Base-by-base conservation (phyloP, 768 basidiomycete species). In the Candolleomyces efflorescens region DNA sequence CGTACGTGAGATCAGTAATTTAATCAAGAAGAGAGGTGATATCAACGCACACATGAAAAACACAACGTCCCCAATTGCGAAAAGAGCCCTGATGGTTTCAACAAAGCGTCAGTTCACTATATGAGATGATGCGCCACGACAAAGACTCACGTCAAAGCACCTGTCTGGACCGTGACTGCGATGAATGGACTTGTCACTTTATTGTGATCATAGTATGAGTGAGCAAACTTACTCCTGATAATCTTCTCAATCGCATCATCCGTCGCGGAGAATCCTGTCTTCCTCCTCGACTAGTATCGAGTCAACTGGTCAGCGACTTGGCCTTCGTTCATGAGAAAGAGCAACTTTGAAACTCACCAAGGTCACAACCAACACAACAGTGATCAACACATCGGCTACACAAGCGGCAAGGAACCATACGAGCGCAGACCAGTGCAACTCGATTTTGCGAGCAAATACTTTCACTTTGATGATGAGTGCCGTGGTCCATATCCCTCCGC, bases 351-450 rank as follows among this genome's bases (percentile, higher is more conserved):
- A 18, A 65, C 68, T 13, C 50, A 77, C 76, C 63, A 80, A 57
- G 17, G 69, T 71, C 11, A 71, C 58, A 2, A 74, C 69, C 22
- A 80, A 66, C 1, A 71, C 70, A 41, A 64, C 59, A 0, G 77
- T 78, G 41, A 78, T 78, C 41, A 74, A 59, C 0, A 77, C 58
- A 62, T 80, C 78, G 0, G 74, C 71, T 2, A 74, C 63, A 17
- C 69, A 73, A 2, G 78, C 76, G 7, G 76, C 62, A 5, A 78
- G 61, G 56, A 80, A 72, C 78, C 77, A 80, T 18, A 74, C 50
- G 2, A 80, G 66, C 4, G 76, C 77, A 1, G 75, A 71, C 64
- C 67, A 69, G 54, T 77, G 75, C 5, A 78, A 65, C 59, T 77
- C 71, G 10, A 74, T 73, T 57, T 78, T 79, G 24, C 68, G 65